Conservation (phyloP, 805 yeast genomes). For the Metschnikowia anglica region DNA sequence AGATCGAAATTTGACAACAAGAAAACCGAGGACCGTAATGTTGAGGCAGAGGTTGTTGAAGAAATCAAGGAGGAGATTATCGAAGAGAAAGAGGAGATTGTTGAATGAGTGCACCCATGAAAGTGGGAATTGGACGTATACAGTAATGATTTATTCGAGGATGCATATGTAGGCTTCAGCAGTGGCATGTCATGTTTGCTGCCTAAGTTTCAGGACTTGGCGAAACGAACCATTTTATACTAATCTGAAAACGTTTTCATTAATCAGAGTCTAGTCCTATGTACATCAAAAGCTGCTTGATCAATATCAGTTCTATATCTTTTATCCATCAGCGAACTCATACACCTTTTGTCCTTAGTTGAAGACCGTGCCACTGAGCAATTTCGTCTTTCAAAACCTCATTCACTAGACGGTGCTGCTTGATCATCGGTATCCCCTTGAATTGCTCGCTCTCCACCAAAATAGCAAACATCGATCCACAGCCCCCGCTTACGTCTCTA, state of each 20-base stretch:
- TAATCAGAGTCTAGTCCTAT: too few species aligned
- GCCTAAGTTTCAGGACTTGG: too few species aligned
- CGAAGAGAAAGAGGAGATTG: conserved; percentile 69
- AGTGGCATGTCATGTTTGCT: too few species aligned
- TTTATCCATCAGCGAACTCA: conserved; percentile 1
- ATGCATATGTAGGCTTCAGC: neutral
- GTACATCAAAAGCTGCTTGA: neutral
- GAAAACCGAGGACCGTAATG: conserved; percentile 47
- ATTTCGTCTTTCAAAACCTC: conserved; percentile 80
- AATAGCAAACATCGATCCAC: conserved; percentile 98
- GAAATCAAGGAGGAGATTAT: conserved; percentile 42
- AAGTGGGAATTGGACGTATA: conserved; percentile 2
- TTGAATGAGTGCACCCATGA: conserved; percentile 38
- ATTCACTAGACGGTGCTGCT: conserved; percentile 91
- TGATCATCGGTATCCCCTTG: conserved; percentile 78
- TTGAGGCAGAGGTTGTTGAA: conserved; percentile 57
- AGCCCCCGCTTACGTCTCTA: conserved; percentile 84
- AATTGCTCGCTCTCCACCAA: conserved; percentile 68
- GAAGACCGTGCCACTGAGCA: conserved; percentile 91
- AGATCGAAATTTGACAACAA: conserved; percentile 46
- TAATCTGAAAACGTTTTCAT: neutral
- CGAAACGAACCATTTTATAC: neutral
- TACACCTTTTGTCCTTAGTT: conserved; percentile 67
- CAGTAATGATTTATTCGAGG: conserved; percentile 1
- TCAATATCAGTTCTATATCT: neutral